A percentile compares a stretch with the other conserved stretches of the same genome.
phyloP scores from a whole-genome alignment of 2,329 filamentous ascomycete species.

The Trichoderma aggressivum region DNA sequence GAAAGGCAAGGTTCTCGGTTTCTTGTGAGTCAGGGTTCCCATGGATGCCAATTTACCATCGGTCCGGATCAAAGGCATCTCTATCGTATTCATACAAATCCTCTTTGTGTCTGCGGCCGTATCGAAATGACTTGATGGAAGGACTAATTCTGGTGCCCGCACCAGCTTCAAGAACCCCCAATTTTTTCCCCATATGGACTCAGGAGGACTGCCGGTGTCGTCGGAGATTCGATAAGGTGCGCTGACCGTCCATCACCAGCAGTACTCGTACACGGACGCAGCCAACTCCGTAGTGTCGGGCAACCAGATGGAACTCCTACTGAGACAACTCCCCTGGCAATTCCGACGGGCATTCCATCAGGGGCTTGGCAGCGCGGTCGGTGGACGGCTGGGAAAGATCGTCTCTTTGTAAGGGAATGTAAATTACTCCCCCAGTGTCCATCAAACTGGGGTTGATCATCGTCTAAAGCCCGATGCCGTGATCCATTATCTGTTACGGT shows the following conservation, averaged over 20 bases:
- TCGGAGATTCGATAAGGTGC: not conserved
- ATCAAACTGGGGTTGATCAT: not conserved
- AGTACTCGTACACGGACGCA: not conserved
- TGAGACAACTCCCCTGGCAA: not conserved
- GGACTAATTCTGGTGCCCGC: not conserved
- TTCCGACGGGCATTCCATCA: not conserved
- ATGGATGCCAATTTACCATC: constrained; percentile 3
- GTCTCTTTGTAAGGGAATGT: not conserved
- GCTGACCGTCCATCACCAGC: not conserved
- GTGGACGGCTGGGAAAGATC: not conserved
- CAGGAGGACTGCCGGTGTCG: not conserved
- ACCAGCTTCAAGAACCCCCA: not conserved
- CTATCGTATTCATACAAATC: not conserved
- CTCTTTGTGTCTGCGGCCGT: not conserved
- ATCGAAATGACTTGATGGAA: not conserved
- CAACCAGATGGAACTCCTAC: not conserved
- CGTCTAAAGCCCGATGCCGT: not conserved
- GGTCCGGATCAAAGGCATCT: constrained; percentile 1
- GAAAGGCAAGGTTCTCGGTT: constrained; percentile 4
- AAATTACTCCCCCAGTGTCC: not conserved
- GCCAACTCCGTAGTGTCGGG: not conserved
- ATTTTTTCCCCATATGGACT: not conserved
- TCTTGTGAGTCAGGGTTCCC: constrained; percentile 1
- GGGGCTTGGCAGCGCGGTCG: not conserved
- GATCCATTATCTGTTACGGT: not conserved